These are phyloP conservation scores for Thielaviopsis musarum DNA, from an alignment of 2,329 filamentous ascomycete genomes.

Conservation along the genomic window DNA sequence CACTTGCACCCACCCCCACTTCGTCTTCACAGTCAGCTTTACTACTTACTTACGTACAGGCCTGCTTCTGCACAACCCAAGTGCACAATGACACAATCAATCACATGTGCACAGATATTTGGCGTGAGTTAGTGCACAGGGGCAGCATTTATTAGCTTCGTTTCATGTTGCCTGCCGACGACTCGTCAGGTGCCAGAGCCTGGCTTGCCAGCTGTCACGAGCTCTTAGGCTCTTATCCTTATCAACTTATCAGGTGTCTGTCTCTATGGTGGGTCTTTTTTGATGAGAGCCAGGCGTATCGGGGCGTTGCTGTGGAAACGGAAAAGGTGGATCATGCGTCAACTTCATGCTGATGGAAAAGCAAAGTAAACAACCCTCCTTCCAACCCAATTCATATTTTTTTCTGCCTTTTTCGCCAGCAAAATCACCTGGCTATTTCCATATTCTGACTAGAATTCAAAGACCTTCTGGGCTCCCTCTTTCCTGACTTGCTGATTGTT, in stretches of 20 bases:
- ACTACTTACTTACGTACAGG: no score
- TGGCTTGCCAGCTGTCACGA: background rate
- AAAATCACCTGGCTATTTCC: background rate
- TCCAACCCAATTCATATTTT: background rate
- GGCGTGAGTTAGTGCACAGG: background rate
- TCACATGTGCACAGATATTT: background rate
- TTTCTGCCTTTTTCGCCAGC: background rate
- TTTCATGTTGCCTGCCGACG: background rate
- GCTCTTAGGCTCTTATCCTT: background rate
- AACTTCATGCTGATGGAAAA: background rate
- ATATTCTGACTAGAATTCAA: background rate
- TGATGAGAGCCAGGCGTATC: background rate
- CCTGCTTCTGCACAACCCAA: background rate
- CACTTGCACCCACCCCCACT: slow-evolving; percentile 5
- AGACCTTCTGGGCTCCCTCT: background rate
- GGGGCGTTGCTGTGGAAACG: slow-evolving; percentile 8
- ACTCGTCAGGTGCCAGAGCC: background rate
- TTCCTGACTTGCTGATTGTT: background rate
- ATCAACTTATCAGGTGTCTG: background rate
- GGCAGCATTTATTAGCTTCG: background rate
- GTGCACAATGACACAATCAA: background rate
- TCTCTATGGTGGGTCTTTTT: background rate
- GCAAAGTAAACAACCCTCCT: background rate
- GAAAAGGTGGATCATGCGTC: background rate
- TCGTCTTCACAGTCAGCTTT: background rate